Evolutionary conservation across 768 basidiomycete species (phyloP).

Genomic region (Boletales sp.): DNA sequence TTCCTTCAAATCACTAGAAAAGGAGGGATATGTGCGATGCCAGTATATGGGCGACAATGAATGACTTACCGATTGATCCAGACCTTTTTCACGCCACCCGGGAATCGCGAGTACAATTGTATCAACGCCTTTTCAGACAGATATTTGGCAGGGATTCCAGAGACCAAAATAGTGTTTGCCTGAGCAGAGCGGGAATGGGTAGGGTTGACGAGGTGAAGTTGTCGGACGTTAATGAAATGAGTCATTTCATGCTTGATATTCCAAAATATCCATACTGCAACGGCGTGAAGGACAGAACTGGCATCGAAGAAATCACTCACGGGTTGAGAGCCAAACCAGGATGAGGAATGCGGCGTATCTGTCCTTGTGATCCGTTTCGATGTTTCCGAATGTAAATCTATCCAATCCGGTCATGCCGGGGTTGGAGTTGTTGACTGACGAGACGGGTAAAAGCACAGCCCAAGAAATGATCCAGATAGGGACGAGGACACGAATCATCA

Average conservation of each 20-base stretch:
- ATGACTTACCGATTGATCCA: conserved; percentile 80
- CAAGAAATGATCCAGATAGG: conserved; percentile 94
- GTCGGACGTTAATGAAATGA: conserved; percentile 76
- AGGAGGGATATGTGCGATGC: background rate
- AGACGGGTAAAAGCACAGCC: conserved; percentile 77
- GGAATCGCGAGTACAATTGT: conserved; percentile 74
- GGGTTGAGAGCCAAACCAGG: conserved; percentile 72
- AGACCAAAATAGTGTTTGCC: conserved; percentile 87
- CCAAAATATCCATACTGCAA: conserved; percentile 78
- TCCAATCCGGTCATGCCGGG: conserved; percentile 55
- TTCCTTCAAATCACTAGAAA: conserved; percentile 71
- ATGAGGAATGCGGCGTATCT: conserved; percentile 81
- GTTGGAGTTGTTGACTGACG: conserved; percentile 49
- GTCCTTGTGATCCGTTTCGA: conserved; percentile 42
- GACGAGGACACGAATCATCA: conserved; percentile 78
- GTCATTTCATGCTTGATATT: conserved; percentile 78
- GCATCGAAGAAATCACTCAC: conserved; percentile 39
- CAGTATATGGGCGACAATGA: background rate
- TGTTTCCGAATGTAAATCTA: conserved; percentile 79
- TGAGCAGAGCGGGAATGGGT: conserved; percentile 75
- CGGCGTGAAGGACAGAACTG: background rate
- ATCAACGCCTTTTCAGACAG: conserved; percentile 66
- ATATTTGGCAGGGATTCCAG: conserved; percentile 79
- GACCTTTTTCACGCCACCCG: conserved; percentile 86
- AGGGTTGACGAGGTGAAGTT: conserved; percentile 74